Evolutionary conservation across 2,329 filamentous ascomycete species (phyloP).

Genomic region (Pseudogymnoascus sp.): DNA sequence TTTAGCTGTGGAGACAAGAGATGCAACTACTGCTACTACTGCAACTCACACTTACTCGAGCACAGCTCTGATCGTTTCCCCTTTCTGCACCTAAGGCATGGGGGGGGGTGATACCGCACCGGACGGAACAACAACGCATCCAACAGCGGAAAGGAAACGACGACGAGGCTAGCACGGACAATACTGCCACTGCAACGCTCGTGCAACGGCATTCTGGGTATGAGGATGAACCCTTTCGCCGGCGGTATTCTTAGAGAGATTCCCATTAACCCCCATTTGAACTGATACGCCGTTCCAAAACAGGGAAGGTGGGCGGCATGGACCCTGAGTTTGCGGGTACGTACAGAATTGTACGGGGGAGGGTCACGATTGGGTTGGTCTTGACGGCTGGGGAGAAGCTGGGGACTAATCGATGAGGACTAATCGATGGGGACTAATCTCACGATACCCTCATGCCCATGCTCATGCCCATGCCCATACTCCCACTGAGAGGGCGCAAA

Average conservation of each 20-base stretch:
- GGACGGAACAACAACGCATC: slow-evolving; percentile 4
- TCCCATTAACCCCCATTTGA: background rate
- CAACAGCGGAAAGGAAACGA: slow-evolving; percentile 4
- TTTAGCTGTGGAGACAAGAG: background rate
- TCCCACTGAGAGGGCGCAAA: background rate
- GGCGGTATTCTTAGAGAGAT: slow-evolving; percentile 27
- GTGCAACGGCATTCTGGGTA: slow-evolving; percentile 1
- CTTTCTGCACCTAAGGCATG: background rate
- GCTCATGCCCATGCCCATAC: background rate
- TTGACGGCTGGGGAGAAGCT: background rate
- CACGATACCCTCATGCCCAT: background rate
- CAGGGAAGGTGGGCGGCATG: background rate
- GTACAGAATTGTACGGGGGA: background rate
- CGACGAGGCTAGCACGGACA: background rate
- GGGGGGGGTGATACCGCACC: background rate
- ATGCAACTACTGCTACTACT: background rate
- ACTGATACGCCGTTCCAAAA: background rate
- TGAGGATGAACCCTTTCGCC: slow-evolving; percentile 30
- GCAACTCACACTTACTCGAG: background rate
- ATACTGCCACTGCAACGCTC: background rate
- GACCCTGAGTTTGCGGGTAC: background rate
- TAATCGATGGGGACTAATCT: background rate
- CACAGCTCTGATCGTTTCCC: background rate
- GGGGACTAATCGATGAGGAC: background rate
- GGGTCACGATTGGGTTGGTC: background rate